Evolutionary conservation across 768 basidiomycete genomes (phyloP).

Genomic region (Pleurotus sapidus): DNA sequence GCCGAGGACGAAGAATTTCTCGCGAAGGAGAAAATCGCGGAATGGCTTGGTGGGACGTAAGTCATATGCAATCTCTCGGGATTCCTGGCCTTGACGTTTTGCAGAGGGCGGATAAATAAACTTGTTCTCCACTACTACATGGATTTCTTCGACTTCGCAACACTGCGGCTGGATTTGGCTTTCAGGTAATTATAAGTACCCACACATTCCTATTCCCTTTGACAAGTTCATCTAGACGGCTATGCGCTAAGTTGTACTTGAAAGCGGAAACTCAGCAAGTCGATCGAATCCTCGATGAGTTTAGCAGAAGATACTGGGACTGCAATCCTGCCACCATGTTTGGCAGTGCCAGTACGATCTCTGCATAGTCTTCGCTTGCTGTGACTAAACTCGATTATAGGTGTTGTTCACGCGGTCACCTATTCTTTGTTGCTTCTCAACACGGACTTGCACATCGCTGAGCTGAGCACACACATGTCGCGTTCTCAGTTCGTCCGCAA

Average conservation of each 20-base stretch:
- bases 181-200: slow-evolving; percentile 60
- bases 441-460: slow-evolving; percentile 96
- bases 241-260: slow-evolving; percentile 90
- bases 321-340: slow-evolving; percentile 83
- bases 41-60: slow-evolving; percentile 92
- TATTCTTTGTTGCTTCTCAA: slow-evolving; percentile 94
- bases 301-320: slow-evolving; percentile 88
- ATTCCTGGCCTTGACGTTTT: slow-evolving; percentile 10
- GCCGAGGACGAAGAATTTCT: slow-evolving; percentile 84
- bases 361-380: background rate
- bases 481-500: slow-evolving; percentile 89
- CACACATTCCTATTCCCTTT: background rate
- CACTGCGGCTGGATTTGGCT: slow-evolving; percentile 79
- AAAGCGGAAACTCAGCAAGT: slow-evolving; percentile 98
- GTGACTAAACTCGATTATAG: slow-evolving; percentile 32
- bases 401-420: slow-evolving; percentile 91
- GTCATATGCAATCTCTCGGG: slow-evolving; percentile 31
- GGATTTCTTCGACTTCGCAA: slow-evolving; percentile 84
- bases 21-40: slow-evolving; percentile 88
- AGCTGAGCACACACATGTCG: slow-evolving; percentile 87
- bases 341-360: slow-evolving; percentile 77
- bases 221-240: slow-evolving; percentile 44
- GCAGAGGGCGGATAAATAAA: slow-evolving; percentile 75
- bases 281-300: slow-evolving; percentile 92
- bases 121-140: slow-evolving; percentile 78